Evolutionary conservation across 345 rosid genomes (phyloP), one percentile per base, ranked within the genome.

Genomic region (Salix dunnii): DNA sequence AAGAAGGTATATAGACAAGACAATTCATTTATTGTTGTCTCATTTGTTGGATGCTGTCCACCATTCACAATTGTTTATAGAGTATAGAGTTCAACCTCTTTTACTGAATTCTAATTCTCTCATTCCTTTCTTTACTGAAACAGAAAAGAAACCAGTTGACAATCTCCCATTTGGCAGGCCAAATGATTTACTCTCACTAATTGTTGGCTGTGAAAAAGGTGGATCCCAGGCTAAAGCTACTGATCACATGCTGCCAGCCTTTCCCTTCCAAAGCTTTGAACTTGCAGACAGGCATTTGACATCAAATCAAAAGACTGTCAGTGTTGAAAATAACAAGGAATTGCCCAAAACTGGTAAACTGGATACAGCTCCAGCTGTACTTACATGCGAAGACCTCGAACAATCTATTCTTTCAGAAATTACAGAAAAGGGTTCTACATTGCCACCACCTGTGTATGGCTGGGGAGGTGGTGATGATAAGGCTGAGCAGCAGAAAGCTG

Each of bases 371-470:
- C 85, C 89, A 40, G 82, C 96, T 76, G 90, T 96, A 74, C 95
- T 96, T 81, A 96, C 99, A 69, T 96, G 99, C 75, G 99, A 92
- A 88, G 99, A 96, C 85, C 98, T 96, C 76, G 99, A 96, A 84
- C 96, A 90, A 81, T 88, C 98, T 71, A 91, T 96, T 81, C 78
- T 96, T 78, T 92, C 94, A 33, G 97, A 86, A 89, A 84, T 85
- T 51, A 73, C 84, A 70, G 90, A 81, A 63, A 85, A 74, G 72
- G 77, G 82, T 80, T 82, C 84, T n/a, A 80, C 83, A 62, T 74
- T 79, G 84, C 84, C 65, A 21, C 84, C 83, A 71, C 77, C 84
- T 74, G 71, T 66, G 55, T 83, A 72, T 78, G 85, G 76, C 55
- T 80, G 71, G 84, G 85, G 82, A 76, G 74, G 72, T 74, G 25